Conservation (phyloP, 192 early-diverging fungal genomes). For the Coemansia sp. region DNA sequence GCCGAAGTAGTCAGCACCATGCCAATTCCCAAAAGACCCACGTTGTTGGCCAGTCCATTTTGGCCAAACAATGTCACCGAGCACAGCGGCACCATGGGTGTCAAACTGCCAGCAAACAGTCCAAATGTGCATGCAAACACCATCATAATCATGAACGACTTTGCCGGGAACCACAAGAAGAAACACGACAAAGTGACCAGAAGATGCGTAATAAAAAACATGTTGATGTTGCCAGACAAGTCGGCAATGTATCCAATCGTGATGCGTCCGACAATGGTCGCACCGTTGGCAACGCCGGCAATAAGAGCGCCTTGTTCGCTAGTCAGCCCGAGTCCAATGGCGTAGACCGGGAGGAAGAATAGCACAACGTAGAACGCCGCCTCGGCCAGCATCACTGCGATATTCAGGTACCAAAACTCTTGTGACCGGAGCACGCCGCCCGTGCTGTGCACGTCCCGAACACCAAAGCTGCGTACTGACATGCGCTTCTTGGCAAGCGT, state of each 20-base stretch:
- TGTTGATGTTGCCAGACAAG: conserved; percentile 55
- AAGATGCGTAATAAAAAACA: conserved; percentile 53
- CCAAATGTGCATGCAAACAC: conserved; percentile 54
- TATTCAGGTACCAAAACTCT: conserved; percentile 56
- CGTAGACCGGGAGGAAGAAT: conserved; percentile 54
- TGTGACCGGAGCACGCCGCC: conserved; percentile 46
- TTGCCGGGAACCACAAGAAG: conserved; percentile 56
- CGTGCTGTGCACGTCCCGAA: conserved; percentile 51
- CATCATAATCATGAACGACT: conserved; percentile 54
- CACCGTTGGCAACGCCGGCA: conserved; percentile 65
- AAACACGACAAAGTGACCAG: conserved; percentile 51
- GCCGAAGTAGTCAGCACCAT: conserved; percentile 54
- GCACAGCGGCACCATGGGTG: conserved; percentile 54
- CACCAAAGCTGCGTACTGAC: conserved; percentile 56
- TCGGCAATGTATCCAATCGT: conserved; percentile 67
- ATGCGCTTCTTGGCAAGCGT: conserved; percentile 54
- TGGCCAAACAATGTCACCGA: conserved; percentile 56
- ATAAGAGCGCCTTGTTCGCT: conserved; percentile 62
- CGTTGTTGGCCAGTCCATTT: conserved; percentile 52
- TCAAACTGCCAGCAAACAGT: conserved; percentile 53
- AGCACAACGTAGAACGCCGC: conserved; percentile 54
- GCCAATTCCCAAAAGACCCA: conserved; percentile 50
- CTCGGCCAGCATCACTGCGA: conserved; percentile 55
- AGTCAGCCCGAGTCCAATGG: conserved; percentile 60
- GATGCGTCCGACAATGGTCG: conserved; percentile 64